These are phyloP conservation scores for Ormosia semicastrata DNA, from an alignment of 306 rosid genomes.

Conservation along the genomic window DNA sequence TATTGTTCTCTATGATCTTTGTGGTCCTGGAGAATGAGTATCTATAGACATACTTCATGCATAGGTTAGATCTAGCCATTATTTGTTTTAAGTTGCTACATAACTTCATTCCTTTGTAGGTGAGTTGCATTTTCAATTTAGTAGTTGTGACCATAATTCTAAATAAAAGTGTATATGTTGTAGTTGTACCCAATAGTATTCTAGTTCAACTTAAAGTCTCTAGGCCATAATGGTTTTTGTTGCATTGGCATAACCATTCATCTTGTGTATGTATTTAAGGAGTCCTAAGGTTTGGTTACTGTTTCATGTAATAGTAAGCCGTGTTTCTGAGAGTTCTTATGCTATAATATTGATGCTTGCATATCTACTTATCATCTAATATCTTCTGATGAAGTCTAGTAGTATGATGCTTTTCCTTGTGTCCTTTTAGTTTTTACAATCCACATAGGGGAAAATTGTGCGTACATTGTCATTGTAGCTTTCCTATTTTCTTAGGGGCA, in stretches of 20 bases:
- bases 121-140: not conserved
- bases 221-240: not conserved
- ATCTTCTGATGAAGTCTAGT: not conserved
- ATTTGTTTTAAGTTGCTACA: not conserved
- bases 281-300: not conserved
- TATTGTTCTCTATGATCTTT: conserved; percentile 86
- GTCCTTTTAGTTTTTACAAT: too few relatives aligned
- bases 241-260: not conserved
- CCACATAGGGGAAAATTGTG: not conserved
- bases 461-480: not conserved
- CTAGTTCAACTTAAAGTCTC: not conserved
- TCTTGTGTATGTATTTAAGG: not conserved
- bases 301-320: not conserved
- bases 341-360: not conserved
- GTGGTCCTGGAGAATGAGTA: conserved; percentile 99
- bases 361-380: not conserved
- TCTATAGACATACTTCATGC: conserved; percentile 94
- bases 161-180: not conserved
- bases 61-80: conserved; percentile 60
- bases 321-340: not conserved
- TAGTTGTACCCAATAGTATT: not conserved
- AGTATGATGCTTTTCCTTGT: not conserved
- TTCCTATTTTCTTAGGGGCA: not conserved
- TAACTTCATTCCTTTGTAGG: not conserved
- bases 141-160: not conserved